Conservation (phyloP, 2,329 filamentous ascomycete species). For the Aureobasidium musti region DNA sequence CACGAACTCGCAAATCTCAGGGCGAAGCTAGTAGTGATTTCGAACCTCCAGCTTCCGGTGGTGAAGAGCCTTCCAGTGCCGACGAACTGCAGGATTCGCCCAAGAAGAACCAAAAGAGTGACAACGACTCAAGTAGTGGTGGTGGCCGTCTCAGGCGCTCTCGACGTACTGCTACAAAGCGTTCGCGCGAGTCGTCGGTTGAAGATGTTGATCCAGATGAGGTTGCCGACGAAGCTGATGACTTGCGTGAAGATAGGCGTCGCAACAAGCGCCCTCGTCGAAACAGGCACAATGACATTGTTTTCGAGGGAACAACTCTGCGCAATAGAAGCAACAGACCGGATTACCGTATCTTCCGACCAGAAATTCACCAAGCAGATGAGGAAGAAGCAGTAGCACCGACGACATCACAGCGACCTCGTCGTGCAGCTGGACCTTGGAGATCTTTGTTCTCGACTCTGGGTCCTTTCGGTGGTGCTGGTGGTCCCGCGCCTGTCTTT, state of each 20-base stretch:
- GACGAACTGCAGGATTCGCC: slow-evolving; percentile 27
- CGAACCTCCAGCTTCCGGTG: slow-evolving; percentile 59
- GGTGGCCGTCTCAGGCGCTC: slow-evolving; percentile 53
- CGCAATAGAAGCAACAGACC: slow-evolving; percentile 69
- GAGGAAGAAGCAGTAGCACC: slow-evolving; percentile 64
- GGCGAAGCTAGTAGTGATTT: slow-evolving; percentile 64
- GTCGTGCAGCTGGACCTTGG: slow-evolving; percentile 62
- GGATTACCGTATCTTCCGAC: slow-evolving; percentile 83
- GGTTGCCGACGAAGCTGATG: slow-evolving; percentile 59
- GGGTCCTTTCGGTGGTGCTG: slow-evolving; percentile 88
- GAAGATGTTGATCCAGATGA: slow-evolving; percentile 47
- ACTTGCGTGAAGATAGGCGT: slow-evolving; percentile 57
- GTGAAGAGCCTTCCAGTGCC: slow-evolving; percentile 38
- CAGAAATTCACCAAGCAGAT: slow-evolving; percentile 68
- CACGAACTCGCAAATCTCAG: slow-evolving; percentile 46
- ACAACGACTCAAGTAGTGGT: slow-evolving; percentile 39
- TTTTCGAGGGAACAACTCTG: slow-evolving; percentile 54
- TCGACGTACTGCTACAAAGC: slow-evolving; percentile 53
- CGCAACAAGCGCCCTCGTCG: slow-evolving; percentile 46
- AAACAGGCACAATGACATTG: slow-evolving; percentile 34
- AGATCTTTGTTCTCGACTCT: slow-evolving; percentile 84
- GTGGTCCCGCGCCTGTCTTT: slow-evolving; percentile 70
- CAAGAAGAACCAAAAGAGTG: slow-evolving; percentile 42
- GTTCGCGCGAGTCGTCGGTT: slow-evolving; percentile 45
- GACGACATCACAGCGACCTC: slow-evolving; percentile 62